These are phyloP conservation scores for Lentinula novae-zelandiae DNA, from an alignment of 1,284 basidiomycete species.

Conservation along the genomic window DNA sequence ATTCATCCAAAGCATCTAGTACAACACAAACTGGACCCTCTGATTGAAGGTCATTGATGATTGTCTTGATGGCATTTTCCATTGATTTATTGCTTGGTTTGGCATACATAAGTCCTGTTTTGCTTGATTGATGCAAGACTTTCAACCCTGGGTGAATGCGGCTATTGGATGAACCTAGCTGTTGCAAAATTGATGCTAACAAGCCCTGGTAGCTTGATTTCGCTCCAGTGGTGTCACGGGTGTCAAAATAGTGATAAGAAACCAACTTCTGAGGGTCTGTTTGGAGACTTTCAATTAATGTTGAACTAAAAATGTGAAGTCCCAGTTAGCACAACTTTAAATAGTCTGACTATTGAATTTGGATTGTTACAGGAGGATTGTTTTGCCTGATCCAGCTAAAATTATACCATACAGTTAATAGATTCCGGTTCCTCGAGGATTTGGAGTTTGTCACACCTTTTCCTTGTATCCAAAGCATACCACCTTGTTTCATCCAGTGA, in stretches of 20 bases:
- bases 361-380: no score
- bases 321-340: no score
- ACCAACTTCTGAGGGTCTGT: neutral
- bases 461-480: no score
- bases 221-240: neutral
- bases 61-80: neutral
- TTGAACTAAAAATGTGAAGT: neutral
- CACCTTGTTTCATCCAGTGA: no score
- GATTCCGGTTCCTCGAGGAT: no score
- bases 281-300: neutral
- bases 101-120: no score
- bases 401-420: no score
- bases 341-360: no score
- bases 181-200: constrained; percentile 7
- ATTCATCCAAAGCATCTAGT: constrained; percentile 5
- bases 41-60: neutral
- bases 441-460: no score
- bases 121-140: neutral
- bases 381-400: no score
- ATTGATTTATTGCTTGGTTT: neutral
- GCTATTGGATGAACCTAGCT: neutral
- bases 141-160: neutral
- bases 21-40: neutral
- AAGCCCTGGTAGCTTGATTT: neutral
- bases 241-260: constrained; percentile 1